A percentile compares a stretch with the other conserved stretches of the same genome.
Conservation (phyloP, 257 asterid genomes). For the Nicotiana obtusifolia region DNA sequence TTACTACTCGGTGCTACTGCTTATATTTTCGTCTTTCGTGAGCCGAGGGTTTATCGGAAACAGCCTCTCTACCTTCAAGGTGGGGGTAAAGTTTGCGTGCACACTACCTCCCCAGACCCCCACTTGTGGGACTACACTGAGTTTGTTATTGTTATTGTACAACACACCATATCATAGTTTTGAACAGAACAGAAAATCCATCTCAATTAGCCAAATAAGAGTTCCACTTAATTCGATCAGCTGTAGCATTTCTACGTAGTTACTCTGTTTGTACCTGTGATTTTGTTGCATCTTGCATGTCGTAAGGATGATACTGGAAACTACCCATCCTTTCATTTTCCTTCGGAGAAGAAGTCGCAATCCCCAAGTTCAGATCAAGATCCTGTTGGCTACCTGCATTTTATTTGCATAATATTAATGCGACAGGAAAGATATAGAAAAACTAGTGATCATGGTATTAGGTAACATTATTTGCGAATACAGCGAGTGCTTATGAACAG, state of each 20-base stretch:
- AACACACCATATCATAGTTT: too few species aligned
- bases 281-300: slow-evolving; percentile 32
- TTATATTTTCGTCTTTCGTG: too few species aligned
- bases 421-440: not conserved
- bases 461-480: not conserved
- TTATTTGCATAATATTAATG: not conserved
- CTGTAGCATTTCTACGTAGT: not conserved
- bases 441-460: not conserved
- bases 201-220: too few species aligned
- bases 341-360: slow-evolving; percentile 41
- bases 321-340: slow-evolving; percentile 31
- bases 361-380: slow-evolving; percentile 72
- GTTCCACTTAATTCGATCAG: not conserved
- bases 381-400: slow-evolving; percentile 37
- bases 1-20: too few species aligned
- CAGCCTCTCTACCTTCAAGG: too few species aligned
- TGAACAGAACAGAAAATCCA: too few species aligned
- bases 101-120: too few species aligned
- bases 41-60: too few species aligned
- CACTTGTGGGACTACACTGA: too few species aligned
- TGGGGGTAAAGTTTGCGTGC: too few species aligned
- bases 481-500: not conserved
- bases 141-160: too few species aligned
- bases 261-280: slow-evolving; percentile 27
- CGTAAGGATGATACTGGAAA: slow-evolving; percentile 37